Base-by-base conservation (phyloP, 2,329 filamentous ascomycete genomes). In the Akanthomyces lecanii region DNA sequence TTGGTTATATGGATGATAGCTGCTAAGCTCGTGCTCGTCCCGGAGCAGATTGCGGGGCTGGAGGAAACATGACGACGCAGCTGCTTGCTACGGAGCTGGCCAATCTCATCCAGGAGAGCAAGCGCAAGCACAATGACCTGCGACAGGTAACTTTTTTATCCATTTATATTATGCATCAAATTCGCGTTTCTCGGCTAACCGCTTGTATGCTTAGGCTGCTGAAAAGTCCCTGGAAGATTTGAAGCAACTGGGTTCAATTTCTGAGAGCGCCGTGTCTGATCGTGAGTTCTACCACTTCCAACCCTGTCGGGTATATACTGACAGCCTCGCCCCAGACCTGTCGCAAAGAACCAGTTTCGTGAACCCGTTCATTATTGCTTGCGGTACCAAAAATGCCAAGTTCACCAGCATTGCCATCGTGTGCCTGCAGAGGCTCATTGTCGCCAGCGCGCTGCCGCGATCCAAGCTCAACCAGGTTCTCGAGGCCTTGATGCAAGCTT, bases 201-300 rank as follows among this genome's bases (percentile, higher is more conserved):
- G 23, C 5, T 33, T 64, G 57, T 36, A 64, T 48, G 66, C 45
- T 1, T 69, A 94, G 90, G 92, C 95, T 57, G 92, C 95, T 33
- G 95, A 99, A 73, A 96, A 93, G 76, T 96, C 95, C 16, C 81
- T 98, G 25, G 90, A 92, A 68, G 95, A 98, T 69, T 82, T 99
- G 65, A 97, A 90, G 76, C 72, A 71, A 54, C 67, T 75, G 44
- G 71, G 71, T 65, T 68, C 69, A 52, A 66, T 69, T 38, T 71
- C 76, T 11, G 76, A 78, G 65, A 73, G 72, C 70, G 75, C 74
- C 62, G 76, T 75, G 62, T 72, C 71, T 62, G 75, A 76, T 69
- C 71, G 76, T 77, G 68, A 55, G 69, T 38, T 45, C 63, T 23
- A 7, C 25, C 18, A 11, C 42, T 11, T 36, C 18, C 10, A 14